phyloP scores from a whole-genome alignment of 2,329 filamentous ascomycete genomes.

The Cladosporium sp. region DNA sequence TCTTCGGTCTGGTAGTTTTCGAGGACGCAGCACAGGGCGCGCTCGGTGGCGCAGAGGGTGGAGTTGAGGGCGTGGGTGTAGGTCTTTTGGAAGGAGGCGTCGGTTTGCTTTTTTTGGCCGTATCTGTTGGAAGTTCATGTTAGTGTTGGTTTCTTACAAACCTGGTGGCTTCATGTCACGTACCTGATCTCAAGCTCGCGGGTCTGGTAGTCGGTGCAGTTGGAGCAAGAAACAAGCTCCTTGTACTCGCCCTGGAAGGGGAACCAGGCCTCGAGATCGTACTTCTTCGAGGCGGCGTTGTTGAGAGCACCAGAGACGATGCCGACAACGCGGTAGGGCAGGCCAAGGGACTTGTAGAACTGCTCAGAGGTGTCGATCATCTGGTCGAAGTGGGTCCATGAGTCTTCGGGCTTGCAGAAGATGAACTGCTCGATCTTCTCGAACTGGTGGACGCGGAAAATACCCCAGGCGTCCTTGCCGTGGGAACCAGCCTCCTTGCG shows the following conservation, averaged over 20 bases:
- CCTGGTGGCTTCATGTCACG: not conserved
- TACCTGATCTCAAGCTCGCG: conserved; percentile 82
- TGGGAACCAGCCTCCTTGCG: conserved; percentile 91
- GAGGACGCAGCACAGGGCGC: conserved; percentile 87
- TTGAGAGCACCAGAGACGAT: conserved; percentile 97
- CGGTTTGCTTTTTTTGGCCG: conserved; percentile 80
- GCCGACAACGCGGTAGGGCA: conserved; percentile 87
- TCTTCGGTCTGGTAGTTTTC: conserved; percentile 96
- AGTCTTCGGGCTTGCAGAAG: conserved; percentile 79
- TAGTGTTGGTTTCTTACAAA: conserved; percentile 5
- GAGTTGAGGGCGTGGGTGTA: conserved; percentile 93
- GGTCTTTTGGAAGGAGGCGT: conserved; percentile 70
- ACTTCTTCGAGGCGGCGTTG: conserved; percentile 86
- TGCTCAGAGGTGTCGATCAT: conserved; percentile 92
- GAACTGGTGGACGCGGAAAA: conserved; percentile 97
- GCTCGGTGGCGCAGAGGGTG: conserved; percentile 84
- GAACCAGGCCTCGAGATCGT: conserved; percentile 94
- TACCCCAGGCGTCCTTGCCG: conserved; percentile 92
- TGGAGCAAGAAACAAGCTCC: conserved; percentile 93
- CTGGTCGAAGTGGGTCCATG: conserved; percentile 86
- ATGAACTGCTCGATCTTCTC: conserved; percentile 87
- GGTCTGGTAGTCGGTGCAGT: conserved; percentile 97
- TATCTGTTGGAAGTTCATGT: conserved; percentile 42
- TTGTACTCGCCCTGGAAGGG: conserved; percentile 97
- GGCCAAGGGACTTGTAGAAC: conserved; percentile 84